Base-by-base conservation (phyloP, 495 filamentous ascomycete genomes). In the Lasiosphaeris hirsuta region DNA sequence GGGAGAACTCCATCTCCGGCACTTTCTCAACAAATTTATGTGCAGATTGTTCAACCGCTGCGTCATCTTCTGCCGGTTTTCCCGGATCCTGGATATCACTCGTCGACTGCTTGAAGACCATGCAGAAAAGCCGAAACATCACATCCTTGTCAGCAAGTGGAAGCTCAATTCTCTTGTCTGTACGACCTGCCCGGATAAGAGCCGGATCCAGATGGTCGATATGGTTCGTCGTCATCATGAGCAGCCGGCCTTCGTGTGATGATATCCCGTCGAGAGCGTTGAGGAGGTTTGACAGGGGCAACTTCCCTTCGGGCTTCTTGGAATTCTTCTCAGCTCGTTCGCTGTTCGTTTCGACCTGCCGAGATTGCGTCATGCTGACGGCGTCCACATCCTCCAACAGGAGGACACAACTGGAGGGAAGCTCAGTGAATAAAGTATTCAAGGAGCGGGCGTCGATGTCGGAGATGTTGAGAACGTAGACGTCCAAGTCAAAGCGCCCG, bases 161-260 rank as follows among this genome's bases (percentile, higher is more conserved):
- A 62, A 89, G 88, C n/a, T 77, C 65, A 36, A 89, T 73, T 36
- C 77, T 80, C 78, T 86, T 80, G 57, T 90, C 86, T 6, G 89
- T 81, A 13, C 86, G 77, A 0, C 87, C n/a, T n/a, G n/a, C n/a
- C 86, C 87, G 81, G 39, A 88, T 81, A 0, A 90, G 74, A 0
- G 86, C 86, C n/a, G 77, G 66, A 51, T 90, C 87, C 0, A 90
- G 75, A 54, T 83, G 81, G 14, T 89, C 85, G 0, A 80, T 64
- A 56, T 88, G 82, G 57, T 90, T 90, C 15, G 87, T 89, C 1
- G 86, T 90, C 86, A 90, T 90, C 40, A 90, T 84, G 3, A 90
- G 75, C 18, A 89, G 80, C 3, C 85, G 78, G n/a, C 86, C 87
- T 66, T 89, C 86, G 43, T 81, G 80, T 3, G 79, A 80, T 3